Evolutionary conservation across 345 rosid species (phyloP).

Genomic region (Laguncularia racemosa): DNA sequence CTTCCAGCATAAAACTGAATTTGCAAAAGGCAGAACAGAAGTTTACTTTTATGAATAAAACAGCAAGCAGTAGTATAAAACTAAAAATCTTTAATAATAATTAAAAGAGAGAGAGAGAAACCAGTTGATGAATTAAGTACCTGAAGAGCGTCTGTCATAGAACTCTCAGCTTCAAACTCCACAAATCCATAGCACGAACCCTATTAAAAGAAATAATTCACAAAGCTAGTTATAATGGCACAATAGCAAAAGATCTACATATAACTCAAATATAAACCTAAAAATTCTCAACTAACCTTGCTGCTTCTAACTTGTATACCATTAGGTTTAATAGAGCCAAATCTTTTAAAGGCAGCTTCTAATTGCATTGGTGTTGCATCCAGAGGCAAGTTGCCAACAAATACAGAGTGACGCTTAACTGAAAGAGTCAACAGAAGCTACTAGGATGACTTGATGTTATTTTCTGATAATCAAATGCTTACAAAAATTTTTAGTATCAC

Average conservation of each 20-base stretch:
- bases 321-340: conserved; percentile 43
- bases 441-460: not conserved
- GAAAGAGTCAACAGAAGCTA: conserved; percentile 8
- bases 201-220: conserved; percentile 1
- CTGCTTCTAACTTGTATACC: conserved; percentile 65
- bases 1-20: too few relatives aligned
- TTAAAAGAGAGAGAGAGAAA: not conserved
- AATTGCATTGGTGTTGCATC: conserved; percentile 44
- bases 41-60: too few relatives aligned
- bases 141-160: conserved; percentile 57
- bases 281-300: conserved; percentile 28
- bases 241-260: not conserved
- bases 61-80: too few relatives aligned
- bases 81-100: too few relatives aligned
- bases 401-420: conserved; percentile 51
- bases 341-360: conserved; percentile 27
- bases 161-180: conserved; percentile 58
- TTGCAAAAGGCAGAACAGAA: too few relatives aligned
- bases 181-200: conserved; percentile 74
- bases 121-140: conserved; percentile 17
- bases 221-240: not conserved
- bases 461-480: not conserved
- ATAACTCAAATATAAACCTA: not conserved
- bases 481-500: conserved; percentile 13
- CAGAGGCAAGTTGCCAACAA: conserved; percentile 57